Base-by-base conservation (phyloP, 495 filamentous ascomycete genomes). In the Penicillium psychrofluorescens region DNA sequence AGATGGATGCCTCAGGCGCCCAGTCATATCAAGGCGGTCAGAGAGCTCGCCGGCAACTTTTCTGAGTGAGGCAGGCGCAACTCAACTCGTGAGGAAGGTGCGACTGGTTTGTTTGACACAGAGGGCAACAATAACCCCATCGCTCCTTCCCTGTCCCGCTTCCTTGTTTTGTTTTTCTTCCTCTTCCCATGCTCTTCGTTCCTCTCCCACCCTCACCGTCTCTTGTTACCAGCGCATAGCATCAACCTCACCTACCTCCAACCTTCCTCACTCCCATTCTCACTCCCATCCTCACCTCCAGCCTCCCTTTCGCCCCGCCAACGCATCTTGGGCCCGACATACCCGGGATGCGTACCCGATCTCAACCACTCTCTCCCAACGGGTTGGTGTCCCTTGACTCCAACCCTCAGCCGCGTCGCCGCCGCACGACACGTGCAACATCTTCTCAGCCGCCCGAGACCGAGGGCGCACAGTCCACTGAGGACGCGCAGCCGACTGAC, bases 361-460 rank as follows among this genome's bases (percentile, higher is more conserved):
- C 32, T 34, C 32, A 34, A 34, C 32, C 32, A 34, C 9, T 34
- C 9, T 34, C 32, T 7, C 32, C 32, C 4, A 12, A 12, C n/a
- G 32, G 32, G 10, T 12, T 34, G 9, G 32, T 34, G 32, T 34
- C 32, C 6, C 32, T 34, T 12, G 32, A 34, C 9, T 10, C 16
- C 15, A 22, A 22, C 22, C 22, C 22, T 22, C 22, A 40, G 38
- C 45, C 53, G 12, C 50, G 42, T 28, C 56, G 47, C 29, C 49
- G 56, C 8, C 56, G 56, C 22, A 29, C 38, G 15, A 59, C 56
- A 29, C 50, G 53, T 14, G 48, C 44, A 44, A 42, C 41, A 7
- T 59, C 56, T 8, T 44, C 47, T 14, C 54, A 56, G 42, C 46
- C 49, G 15, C 49, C 44, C 36, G 49, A 52, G 11, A 8, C 35